phyloP scores from a whole-genome alignment of 768 basidiomycete species.

The Trametes villosa region DNA sequence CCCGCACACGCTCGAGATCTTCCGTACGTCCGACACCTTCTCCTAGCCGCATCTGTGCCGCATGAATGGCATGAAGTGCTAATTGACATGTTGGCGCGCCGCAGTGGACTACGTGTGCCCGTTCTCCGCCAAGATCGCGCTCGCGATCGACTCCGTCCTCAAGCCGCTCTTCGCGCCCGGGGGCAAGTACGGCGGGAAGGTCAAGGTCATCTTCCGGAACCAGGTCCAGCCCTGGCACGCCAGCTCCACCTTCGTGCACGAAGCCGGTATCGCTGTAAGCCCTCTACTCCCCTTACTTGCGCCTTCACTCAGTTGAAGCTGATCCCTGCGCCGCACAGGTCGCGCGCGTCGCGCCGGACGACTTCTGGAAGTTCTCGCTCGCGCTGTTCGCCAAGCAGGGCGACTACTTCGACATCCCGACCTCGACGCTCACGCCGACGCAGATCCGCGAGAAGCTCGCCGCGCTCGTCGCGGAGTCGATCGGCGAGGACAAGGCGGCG shows the following conservation, averaged over 20 bases:
- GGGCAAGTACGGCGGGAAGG: constrained; percentile 70
- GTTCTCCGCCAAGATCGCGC: constrained; percentile 69
- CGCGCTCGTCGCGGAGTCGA: constrained; percentile 55
- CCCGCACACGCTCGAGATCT: constrained; percentile 81
- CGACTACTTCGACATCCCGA: constrained; percentile 81
- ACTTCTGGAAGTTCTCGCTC: constrained; percentile 80
- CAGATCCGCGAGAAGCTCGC: constrained; percentile 79
- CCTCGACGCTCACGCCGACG: constrained; percentile 64
- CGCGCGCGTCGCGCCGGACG: constrained; percentile 68
- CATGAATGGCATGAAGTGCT: background rate
- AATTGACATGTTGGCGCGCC: background rate
- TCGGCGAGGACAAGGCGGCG: constrained; percentile 53
- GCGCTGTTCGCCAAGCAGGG: constrained; percentile 70
- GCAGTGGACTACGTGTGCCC: constrained; percentile 89
- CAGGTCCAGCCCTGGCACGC: constrained; percentile 85
- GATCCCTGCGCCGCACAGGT: constrained; percentile 47
- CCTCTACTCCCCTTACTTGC: too few species aligned
- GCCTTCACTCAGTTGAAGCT: too few species aligned
- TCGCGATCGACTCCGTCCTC: constrained; percentile 61
- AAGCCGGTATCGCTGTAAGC: constrained; percentile 79
- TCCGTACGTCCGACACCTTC: constrained; percentile 50
- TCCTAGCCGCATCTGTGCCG: background rate
- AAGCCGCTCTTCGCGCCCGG: constrained; percentile 59
- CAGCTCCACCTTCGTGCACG: constrained; percentile 75
- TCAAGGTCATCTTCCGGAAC: constrained; percentile 71